Evolutionary conservation across 2,329 filamentous ascomycete species (phyloP), one percentile per base, ranked within the genome.

Genomic region (Ceratocystis harringtonii): DNA sequence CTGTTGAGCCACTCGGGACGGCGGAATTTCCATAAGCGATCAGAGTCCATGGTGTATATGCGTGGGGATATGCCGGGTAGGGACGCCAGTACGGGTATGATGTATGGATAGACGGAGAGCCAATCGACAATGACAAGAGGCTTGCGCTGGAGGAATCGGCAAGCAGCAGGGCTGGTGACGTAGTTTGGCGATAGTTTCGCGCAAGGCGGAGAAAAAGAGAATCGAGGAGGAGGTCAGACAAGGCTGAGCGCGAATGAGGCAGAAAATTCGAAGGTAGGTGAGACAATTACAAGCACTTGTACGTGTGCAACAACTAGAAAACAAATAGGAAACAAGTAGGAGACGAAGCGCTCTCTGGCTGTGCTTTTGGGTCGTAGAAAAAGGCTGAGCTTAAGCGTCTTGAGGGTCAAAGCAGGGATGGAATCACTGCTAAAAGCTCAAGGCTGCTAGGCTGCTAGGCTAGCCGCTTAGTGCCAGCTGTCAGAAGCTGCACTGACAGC

Each of bases 1-100:
- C 80, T 85, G 76, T 84, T 85, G 66, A 86, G 78, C 84, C 84
- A 87, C 72, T 85, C 83, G 65, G 84, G 84, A 78, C 77, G 80
- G 74, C 78, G 74, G 72, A 87, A 87, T 77, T 85, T 86, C 80
- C 81, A 87, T 70, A 87, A 82, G 65, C 84, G 81, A 67, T 86
- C 83, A 70, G 86, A 83, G 68, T 84, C 81, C 82, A 85, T 85
- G 62, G 43, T 73, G 43, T 36, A 22, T 28, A 32, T 7, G 48
- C 15, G 64, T 10, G 36, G 36, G 50, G 32, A 55, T 62, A 41
- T 41, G 3, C 36, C 8, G 36, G 36, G 12, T 15, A 41, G 12
- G 10, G 36, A 41, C 12, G 10, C 12, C 12, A 28, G 22, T 15
- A 8, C 22, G 48, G 10, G 48, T 52, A 15, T 52, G 22, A 15